Base-by-base conservation (phyloP, 2,329 filamentous ascomycete genomes). In the Aspergillus piperis region DNA sequence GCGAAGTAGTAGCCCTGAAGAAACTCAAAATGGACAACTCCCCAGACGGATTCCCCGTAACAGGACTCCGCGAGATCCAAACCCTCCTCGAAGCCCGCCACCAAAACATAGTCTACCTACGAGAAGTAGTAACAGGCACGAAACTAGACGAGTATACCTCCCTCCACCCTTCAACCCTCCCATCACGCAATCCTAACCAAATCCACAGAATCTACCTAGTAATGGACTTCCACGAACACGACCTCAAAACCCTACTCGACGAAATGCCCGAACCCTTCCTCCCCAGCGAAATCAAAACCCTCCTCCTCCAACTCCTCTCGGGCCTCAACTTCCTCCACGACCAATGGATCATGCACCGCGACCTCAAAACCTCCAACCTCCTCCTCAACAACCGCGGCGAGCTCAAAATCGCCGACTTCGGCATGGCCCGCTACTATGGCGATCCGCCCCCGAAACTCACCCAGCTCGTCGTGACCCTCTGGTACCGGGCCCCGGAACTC, bases 211-310 rank as follows among this genome's bases (percentile, higher is more conserved):
- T 97, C 66, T 96, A 92, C 75, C 86, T 99, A 59, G 95, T 98
- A 64, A 94, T 99, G 83, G 93, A 97, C 73, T 99, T 98, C 77
- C 83, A 97, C 70, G 94, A 98, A 81, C 95, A 99, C 82, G 95
- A 99, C 73, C 87, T 99, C 59, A 96, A 96, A 77, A 91, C 90
- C 58, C 85, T 99, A 59, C 90, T 96, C 64, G 91, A 96, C 76
- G 91, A 96, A 73, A 96, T 98, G 92, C 86, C 89, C 55, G 91
- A 97, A 73, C 92, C 93, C 0, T 99, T 99, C 75, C 84, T 96
- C 58, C 89, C 91, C 1, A 96, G 91, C 44, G 95, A 99, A 77
- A 87, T 92, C 72, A 99, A 99, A 77, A 94, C 91, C 0, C 85
- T 99, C 23, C 84, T 98, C 58, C 82, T 88, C 1, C 95, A 99